phyloP scores from a whole-genome alignment of 345 rosid species.

The Aethionema arabicum region DNA sequence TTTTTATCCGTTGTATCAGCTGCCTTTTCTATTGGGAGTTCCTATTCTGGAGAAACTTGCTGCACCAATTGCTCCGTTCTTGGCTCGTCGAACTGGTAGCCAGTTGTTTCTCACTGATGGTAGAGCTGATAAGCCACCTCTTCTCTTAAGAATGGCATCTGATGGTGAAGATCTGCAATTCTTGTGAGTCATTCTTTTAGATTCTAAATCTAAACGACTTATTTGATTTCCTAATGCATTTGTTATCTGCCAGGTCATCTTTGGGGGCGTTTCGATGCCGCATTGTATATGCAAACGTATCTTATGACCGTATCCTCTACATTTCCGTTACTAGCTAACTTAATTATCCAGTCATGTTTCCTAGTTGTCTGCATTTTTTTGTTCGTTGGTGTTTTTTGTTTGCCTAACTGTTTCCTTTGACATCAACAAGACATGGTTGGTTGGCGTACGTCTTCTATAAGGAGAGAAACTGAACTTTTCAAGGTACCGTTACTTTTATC shows the following conservation, averaged over 20 bases:
- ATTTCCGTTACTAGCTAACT: constrained; percentile 12
- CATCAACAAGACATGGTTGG: constrained; percentile 89
- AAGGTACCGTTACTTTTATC: constrained; percentile 40
- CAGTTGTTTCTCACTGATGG: constrained; percentile 90
- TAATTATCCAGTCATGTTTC: not conserved
- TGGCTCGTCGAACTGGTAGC: constrained; percentile 81
- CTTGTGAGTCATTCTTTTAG: constrained; percentile 50
- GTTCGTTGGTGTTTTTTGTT: constrained; percentile 19
- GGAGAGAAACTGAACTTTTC: constrained; percentile 86
- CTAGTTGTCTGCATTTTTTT: constrained; percentile 4
- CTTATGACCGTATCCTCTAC: constrained; percentile 92
- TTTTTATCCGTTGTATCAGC: constrained; percentile 46
- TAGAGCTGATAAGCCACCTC: constrained; percentile 77
- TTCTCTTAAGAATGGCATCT: constrained; percentile 88
- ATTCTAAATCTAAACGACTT: constrained; percentile 1
- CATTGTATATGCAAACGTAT: constrained; percentile 81
- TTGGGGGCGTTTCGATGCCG: constrained; percentile 78
- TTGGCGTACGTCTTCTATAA: constrained; percentile 98
- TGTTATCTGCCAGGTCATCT: constrained; percentile 54
- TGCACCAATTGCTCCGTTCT: constrained; percentile 72
- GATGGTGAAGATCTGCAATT: constrained; percentile 71
- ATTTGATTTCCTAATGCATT: constrained; percentile 24
- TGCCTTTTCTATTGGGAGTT: constrained; percentile 89
- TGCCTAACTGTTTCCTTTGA: constrained; percentile 42
- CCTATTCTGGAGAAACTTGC: constrained; percentile 84